Evolutionary conservation across 2,329 filamentous ascomycete species (phyloP).

Genomic region (Elsinoe australis): DNA sequence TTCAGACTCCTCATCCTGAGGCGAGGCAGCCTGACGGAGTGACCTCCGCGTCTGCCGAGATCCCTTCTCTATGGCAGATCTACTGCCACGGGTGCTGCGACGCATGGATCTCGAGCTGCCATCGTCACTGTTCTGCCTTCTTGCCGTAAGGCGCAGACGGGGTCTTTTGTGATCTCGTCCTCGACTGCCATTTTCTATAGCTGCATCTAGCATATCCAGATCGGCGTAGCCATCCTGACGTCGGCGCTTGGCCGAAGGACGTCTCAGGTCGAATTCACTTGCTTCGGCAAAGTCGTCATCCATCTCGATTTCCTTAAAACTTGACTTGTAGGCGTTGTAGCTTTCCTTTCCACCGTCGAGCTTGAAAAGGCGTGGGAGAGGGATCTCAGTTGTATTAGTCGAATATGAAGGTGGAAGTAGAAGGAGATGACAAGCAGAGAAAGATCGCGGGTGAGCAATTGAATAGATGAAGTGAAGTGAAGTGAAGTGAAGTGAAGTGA

Average conservation of each 20-base stretch:
- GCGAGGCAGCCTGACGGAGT: not conserved
- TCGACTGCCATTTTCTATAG: not conserved
- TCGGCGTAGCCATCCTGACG: not conserved
- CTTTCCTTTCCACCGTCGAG: constrained; percentile 42
- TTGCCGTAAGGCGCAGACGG: not conserved
- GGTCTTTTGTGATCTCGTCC: not conserved
- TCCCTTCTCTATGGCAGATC: not conserved
- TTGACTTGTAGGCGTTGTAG: constrained; percentile 25
- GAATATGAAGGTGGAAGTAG: not conserved
- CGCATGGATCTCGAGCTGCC: not conserved
- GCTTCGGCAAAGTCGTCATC: constrained; percentile 8
- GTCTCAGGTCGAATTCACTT: constrained; percentile 16
- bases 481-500: not conserved
- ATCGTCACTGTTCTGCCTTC: constrained; percentile 2
- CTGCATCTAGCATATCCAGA: not conserved
- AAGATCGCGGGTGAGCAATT: not conserved
- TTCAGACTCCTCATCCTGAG: constrained; percentile 19
- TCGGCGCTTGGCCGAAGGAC: constrained; percentile 4
- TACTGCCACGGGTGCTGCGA: not conserved
- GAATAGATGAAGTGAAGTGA: not conserved
- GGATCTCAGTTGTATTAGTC: not conserved
- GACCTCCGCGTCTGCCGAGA: not conserved
- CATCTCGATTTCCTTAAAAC: not conserved
- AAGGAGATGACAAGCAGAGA: not conserved
- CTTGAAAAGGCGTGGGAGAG: constrained; percentile 28